These are phyloP conservation scores for Claviceps sp. DNA, from an alignment of 2,329 filamentous ascomycete species.

Conservation along the genomic window DNA sequence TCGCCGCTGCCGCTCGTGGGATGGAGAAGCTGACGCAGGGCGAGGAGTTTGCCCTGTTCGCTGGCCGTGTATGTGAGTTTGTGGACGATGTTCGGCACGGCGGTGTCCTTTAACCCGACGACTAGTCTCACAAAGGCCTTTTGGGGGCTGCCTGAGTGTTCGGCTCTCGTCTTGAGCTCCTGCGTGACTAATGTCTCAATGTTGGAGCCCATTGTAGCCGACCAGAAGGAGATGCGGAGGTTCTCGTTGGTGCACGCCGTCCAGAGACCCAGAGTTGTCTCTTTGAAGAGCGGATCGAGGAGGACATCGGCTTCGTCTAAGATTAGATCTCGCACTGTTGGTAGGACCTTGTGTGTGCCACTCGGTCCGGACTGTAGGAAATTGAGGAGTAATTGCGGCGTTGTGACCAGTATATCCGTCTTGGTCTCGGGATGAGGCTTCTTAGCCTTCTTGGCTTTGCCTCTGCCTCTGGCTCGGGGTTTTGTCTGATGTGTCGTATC, in stretches of 20 bases:
- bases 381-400: conserved; percentile 55
- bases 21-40: conserved; percentile 76
- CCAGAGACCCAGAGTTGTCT: conserved; percentile 81
- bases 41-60: conserved; percentile 86
- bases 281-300: conserved; percentile 77
- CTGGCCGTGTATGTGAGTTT: conserved; percentile 82
- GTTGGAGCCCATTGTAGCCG: conserved; percentile 90
- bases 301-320: conserved; percentile 94
- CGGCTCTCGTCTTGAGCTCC: conserved; percentile 45
- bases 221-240: conserved; percentile 78
- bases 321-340: conserved; percentile 59
- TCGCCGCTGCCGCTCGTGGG: conserved; percentile 41
- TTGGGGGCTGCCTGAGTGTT: conserved; percentile 20
- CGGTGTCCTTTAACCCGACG: conserved; percentile 92
- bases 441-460: conserved; percentile 11
- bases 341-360: conserved; percentile 37
- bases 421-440: conserved; percentile 17
- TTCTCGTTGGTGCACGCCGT: conserved; percentile 55
- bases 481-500: conserved; percentile 20
- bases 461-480: conserved; percentile 18
- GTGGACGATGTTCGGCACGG: conserved; percentile 83
- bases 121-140: conserved; percentile 66
- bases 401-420: conserved; percentile 27
- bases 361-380: conserved; percentile 41
- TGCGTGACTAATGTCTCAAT: conserved; percentile 66